Percentiles rank a stretch among this genome's conserved stretches.
Evolutionary conservation across 257 asterid species (phyloP).

Genomic region (Lithospermum erythrorhizon): DNA sequence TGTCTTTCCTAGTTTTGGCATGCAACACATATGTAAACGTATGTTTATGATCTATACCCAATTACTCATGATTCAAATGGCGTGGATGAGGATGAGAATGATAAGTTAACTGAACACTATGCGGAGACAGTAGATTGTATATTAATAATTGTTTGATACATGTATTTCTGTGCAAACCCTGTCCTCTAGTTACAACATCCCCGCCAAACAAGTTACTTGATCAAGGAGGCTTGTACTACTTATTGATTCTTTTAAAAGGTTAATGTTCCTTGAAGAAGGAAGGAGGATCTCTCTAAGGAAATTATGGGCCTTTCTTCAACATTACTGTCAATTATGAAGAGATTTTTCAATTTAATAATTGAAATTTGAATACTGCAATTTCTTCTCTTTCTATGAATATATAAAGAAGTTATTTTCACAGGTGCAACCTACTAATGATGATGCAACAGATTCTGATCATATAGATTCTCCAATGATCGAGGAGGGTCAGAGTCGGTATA

Average conservation of each 20-base stretch:
- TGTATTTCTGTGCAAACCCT: background rate
- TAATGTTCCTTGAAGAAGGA: no score
- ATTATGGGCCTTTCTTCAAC: background rate
- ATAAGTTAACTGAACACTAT: background rate
- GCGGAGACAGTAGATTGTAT: background rate
- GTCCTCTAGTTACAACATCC: no score
- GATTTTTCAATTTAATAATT: no score
- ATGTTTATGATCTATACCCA: no score
- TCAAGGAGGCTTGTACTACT: background rate
- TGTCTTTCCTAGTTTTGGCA: no score
- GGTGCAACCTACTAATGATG: conserved; percentile 21
- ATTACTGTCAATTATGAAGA: background rate
- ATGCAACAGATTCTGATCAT: conserved; percentile 18
- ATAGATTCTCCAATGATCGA: conserved; percentile 17
- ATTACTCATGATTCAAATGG: background rate
- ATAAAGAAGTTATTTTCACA: conserved; percentile 13
- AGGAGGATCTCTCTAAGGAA: no score
- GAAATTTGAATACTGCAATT: background rate
- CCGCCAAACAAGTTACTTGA: no score
- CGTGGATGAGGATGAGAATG: background rate
- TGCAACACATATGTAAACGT: no score
- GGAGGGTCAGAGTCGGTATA: conserved; percentile 28
- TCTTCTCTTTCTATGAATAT: background rate
- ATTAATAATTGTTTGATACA: background rate
- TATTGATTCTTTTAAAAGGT: no score